Conservation (phyloP, 148 eudicot genomes). For the Linanthus parryae region DNA sequence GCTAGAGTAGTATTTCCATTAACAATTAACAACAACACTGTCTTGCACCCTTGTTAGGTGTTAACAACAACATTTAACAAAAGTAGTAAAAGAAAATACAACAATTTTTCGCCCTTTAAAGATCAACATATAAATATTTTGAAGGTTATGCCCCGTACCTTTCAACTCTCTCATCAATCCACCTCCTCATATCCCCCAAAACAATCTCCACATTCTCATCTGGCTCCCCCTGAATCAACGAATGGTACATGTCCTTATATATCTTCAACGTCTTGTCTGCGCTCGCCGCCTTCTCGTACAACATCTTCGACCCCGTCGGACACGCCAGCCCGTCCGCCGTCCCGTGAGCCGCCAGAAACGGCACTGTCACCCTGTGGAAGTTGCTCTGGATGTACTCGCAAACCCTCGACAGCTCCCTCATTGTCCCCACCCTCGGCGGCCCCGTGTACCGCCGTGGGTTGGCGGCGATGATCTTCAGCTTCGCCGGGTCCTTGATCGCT, state of each 20-base stretch:
- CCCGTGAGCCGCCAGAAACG: slow-evolving; percentile 54
- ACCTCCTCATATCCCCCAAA: slow-evolving; percentile 62
- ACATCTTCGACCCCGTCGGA: slow-evolving; percentile 43
- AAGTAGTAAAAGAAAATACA: too few relatives aligned
- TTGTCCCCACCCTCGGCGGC: slow-evolving; percentile 34
- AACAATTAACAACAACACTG: too few relatives aligned
- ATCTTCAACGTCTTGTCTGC: slow-evolving; percentile 54
- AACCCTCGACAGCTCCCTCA: slow-evolving; percentile 32
- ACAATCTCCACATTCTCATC: slow-evolving; percentile 53
- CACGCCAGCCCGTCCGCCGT: slow-evolving; percentile 53
- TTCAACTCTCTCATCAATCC: slow-evolving; percentile 60
- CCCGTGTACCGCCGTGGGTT: slow-evolving; percentile 35
- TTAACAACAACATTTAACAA: too few relatives aligned
- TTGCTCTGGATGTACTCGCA: slow-evolving; percentile 41
- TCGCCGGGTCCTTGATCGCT: slow-evolving; percentile 35
- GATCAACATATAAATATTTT: too few relatives aligned
- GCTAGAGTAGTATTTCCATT: too few relatives aligned
- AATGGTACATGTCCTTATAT: slow-evolving; percentile 67
- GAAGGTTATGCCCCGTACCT: slow-evolving; percentile 27
- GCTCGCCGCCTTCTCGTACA: slow-evolving; percentile 61
- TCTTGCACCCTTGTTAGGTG: too few relatives aligned
- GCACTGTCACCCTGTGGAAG: slow-evolving; percentile 49
- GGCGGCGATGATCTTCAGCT: slow-evolving; percentile 33
- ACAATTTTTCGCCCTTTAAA: too few relatives aligned
- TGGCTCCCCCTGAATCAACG: slow-evolving; percentile 70